Evolutionary conservation across 176 grass and related monocot species (phyloP).

Genomic region (Juncus inflexus): DNA sequence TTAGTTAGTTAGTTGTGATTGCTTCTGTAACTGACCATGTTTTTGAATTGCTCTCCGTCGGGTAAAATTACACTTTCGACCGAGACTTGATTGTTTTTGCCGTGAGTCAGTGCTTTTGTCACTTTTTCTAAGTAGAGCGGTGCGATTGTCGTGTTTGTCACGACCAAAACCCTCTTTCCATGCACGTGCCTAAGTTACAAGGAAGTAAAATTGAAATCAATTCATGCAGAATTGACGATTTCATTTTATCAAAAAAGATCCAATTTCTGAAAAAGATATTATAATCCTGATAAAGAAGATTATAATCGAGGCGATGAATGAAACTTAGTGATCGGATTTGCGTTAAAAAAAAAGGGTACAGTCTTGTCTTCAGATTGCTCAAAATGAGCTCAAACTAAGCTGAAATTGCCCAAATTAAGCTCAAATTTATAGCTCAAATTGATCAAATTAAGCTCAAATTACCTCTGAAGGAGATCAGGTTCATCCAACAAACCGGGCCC

Average conservation of each 20-base stretch:
- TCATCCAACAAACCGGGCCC: constrained; percentile 73
- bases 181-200: constrained; percentile 67
- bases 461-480: constrained; percentile 87
- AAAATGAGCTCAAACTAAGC: not conserved
- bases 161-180: constrained; percentile 86
- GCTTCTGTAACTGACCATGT: constrained; percentile 48
- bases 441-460: constrained; percentile 10
- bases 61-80: constrained; percentile 91
- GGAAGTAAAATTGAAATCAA: not conserved
- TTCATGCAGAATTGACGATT: not conserved
- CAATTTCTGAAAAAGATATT: too few relatives aligned
- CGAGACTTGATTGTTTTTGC: constrained; percentile 49
- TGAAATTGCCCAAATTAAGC: not conserved
- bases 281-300: not conserved
- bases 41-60: constrained; percentile 84
- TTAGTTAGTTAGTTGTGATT: not conserved
- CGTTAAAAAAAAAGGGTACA: not conserved
- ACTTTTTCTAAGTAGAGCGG: constrained; percentile 90
- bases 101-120: constrained; percentile 62
- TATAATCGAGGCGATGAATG: not conserved
- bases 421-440: not conserved
- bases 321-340: too few relatives aligned
- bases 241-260: not conserved
- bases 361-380: not conserved
- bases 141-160: constrained; percentile 83